Conservation (phyloP, 2,329 filamentous ascomycete genomes). For the Pezicula carpinea region DNA sequence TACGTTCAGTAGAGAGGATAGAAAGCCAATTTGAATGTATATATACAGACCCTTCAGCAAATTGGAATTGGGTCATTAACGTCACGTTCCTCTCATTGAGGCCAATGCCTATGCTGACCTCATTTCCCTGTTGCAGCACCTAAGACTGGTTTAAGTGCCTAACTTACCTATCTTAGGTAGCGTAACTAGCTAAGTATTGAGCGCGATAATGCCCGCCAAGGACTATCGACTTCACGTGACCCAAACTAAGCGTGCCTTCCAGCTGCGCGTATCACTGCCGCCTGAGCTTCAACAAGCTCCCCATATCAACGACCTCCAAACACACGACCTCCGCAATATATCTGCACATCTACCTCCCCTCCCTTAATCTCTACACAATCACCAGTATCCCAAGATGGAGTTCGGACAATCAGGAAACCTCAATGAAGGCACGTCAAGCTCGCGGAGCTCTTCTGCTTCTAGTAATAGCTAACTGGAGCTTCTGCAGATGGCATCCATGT, state of each 20-base stretch:
- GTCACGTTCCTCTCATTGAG: no score
- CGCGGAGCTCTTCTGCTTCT: conserved; percentile 10
- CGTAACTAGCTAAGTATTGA: no score
- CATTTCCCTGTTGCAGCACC: no score
- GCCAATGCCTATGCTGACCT: no score
- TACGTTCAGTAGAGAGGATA: no score
- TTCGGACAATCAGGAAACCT: conserved; percentile 58
- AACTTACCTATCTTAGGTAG: no score
- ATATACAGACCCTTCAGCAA: no score
- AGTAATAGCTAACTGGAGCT: conserved; percentile 24
- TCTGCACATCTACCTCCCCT: not conserved
- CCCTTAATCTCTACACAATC: conserved; percentile 2
- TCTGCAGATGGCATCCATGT: conserved; percentile 91
- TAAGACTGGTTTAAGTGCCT: no score
- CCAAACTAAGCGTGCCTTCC: no score
- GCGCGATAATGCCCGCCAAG: no score
- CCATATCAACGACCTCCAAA: not conserved
- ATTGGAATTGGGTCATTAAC: no score
- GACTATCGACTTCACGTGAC: conserved; percentile 3
- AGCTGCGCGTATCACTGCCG: conserved; percentile 18
- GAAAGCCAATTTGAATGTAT: no score
- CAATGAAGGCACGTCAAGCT: conserved; percentile 50
- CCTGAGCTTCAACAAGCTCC: conserved; percentile 20
- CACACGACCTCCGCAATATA: not conserved
- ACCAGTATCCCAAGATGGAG: conserved; percentile 45